Percentiles rank a stretch among this genome's conserved stretches.
These are phyloP conservation scores for Tylopilus plumbeoviolaceoides DNA, from an alignment of 768 basidiomycete genomes.

Conservation along the genomic window DNA sequence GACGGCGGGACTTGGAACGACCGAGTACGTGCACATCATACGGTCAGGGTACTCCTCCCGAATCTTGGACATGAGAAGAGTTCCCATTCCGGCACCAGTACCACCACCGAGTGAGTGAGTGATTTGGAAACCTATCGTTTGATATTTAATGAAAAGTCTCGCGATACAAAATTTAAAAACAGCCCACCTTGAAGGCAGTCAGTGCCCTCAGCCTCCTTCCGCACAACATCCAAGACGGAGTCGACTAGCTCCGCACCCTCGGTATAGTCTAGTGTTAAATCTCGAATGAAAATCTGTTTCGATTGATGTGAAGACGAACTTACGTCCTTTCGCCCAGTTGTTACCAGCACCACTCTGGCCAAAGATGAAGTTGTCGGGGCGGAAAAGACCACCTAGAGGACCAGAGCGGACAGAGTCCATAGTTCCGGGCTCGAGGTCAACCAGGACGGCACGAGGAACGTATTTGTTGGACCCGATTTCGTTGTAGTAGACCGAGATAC, in stretches of 20 bases:
- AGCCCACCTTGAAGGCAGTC: conserved; percentile 89
- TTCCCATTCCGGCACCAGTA: conserved; percentile 99
- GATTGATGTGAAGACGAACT: conserved; percentile 34
- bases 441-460: conserved; percentile 95
- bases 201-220: conserved; percentile 97
- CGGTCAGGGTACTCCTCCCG: conserved; percentile 98
- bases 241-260: conserved; percentile 99
- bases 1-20: conserved; percentile 95
- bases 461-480: conserved; percentile 95
- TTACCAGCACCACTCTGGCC: conserved; percentile 98
- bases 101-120: conserved; percentile 99
- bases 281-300: neutral
- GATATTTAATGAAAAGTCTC: conserved; percentile 4
- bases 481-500: conserved; percentile 98
- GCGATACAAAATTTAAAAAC: neutral
- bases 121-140: conserved; percentile 84
- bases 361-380: conserved; percentile 97
- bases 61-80: conserved; percentile 97
- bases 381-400: conserved; percentile 88
- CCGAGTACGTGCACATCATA: conserved; percentile 99
- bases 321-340: conserved; percentile 99
- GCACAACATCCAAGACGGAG: conserved; percentile 94
- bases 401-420: conserved; percentile 92
- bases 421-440: conserved; percentile 97
- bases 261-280: conserved; percentile 55